Conservation (phyloP, 371 early-diverging fungal genomes). For the Mortierella sp. region DNA sequence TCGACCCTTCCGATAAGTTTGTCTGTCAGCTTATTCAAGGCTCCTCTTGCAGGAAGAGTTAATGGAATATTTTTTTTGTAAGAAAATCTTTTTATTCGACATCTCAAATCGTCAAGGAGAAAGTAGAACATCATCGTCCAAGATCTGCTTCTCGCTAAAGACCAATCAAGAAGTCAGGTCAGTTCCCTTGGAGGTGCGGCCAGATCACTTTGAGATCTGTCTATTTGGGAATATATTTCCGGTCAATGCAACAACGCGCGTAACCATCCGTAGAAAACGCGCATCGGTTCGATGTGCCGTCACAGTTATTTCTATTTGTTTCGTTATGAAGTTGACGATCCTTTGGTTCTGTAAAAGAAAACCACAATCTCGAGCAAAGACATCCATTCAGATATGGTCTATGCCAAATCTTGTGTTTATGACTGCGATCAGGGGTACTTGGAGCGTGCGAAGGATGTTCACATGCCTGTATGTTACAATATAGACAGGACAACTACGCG, state of each 20-base stretch:
- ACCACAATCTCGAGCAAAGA: background rate
- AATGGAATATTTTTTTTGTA: background rate
- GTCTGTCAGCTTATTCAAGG: background rate
- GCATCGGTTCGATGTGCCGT: background rate
- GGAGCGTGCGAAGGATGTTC: background rate
- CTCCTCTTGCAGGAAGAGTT: background rate
- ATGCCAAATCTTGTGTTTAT: no score
- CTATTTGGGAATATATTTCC: conserved; percentile 1
- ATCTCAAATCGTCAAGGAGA: background rate
- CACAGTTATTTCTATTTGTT: background rate
- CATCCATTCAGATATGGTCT: background rate
- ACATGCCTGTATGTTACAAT: background rate
- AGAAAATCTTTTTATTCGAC: background rate
- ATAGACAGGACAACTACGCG: background rate
- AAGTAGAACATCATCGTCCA: background rate
- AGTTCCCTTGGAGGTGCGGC: background rate
- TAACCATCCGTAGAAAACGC: conserved; percentile 1
- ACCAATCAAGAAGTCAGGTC: background rate
- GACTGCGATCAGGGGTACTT: no score
- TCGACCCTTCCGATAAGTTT: background rate
- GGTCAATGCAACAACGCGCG: background rate
- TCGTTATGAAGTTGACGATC: background rate
- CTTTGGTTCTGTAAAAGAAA: background rate
- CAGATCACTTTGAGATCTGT: conserved; percentile 1
- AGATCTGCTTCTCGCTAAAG: background rate